A percentile compares a stretch with the other conserved stretches of the same genome.
phyloP scores from a whole-genome alignment of 345 rosid genomes.

The Linum lewisii region DNA sequence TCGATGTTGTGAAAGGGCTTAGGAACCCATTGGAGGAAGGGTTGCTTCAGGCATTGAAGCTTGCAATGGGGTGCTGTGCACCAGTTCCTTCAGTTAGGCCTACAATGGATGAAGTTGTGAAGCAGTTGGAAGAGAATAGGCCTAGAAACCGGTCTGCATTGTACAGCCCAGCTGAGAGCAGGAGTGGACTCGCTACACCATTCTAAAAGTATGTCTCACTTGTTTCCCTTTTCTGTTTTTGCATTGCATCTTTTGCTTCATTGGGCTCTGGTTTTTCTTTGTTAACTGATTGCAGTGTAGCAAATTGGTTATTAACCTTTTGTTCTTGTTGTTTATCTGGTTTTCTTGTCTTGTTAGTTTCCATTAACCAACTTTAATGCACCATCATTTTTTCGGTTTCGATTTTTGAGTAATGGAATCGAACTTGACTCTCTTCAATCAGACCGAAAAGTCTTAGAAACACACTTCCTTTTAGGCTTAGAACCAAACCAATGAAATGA shows the following conservation, averaged over 20 bases:
- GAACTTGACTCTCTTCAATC: too few species aligned
- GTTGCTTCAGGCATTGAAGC: conserved; percentile 84
- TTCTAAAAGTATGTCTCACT: conserved; percentile 23
- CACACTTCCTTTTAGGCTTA: too few species aligned
- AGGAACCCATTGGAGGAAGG: conserved; percentile 98
- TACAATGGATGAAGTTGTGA: conserved; percentile 90
- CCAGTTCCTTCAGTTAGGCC: conserved; percentile 91
- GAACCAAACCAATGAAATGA: too few species aligned
- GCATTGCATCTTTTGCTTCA: background rate
- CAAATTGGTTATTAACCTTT: background rate
- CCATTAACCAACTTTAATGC: too few species aligned
- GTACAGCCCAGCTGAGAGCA: conserved; percentile 83
- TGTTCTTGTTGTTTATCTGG: background rate
- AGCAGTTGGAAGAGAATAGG: conserved; percentile 90
- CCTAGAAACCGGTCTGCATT: conserved; percentile 93
- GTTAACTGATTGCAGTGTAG: background rate
- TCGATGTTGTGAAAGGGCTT: conserved; percentile 75
- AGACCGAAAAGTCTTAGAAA: too few species aligned
- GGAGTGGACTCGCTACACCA: conserved; percentile 81
- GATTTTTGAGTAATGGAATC: too few species aligned
- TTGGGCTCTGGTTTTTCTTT: too few species aligned
- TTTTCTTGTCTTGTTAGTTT: too few species aligned
- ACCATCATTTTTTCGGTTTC: too few species aligned
- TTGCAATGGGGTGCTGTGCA: conserved; percentile 98
- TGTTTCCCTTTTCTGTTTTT: background rate